Base-by-base conservation (phyloP, 2,329 filamentous ascomycete genomes). In the Pseudogymnoascus sp. region DNA sequence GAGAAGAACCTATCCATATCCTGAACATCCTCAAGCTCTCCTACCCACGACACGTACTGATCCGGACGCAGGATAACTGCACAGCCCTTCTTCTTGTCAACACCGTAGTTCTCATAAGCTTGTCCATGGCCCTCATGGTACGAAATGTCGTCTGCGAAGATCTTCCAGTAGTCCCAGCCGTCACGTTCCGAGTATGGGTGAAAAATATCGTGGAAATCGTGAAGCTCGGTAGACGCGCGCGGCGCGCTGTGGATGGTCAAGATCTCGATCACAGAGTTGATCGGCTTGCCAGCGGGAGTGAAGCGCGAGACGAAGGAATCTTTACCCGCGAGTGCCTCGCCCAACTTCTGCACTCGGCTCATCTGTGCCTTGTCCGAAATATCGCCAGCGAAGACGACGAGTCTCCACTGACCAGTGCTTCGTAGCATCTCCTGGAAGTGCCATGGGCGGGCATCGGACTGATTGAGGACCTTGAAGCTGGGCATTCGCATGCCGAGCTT, bases 21-120 rank as follows among this genome's bases (percentile, higher is more conserved):
- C 35, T 76, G 73, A 56, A 77, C 29, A 29, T 72, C 72, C 4
- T 76, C 76, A 19, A 82, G 68, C 61, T 70, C 65, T 4, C 69
- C 66, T 2, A 76, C 65, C 44, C 72, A 75, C 0, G 75, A 80
- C 33, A 90, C 81, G 72, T 90, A 86, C 70, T 88, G 85, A 75
- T 91, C 88, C 2, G 88, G 88, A 59, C 88, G 74, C 1, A 86
- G 76, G 1, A 86, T 75, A 0, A 88, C 80, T 3, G 85, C 74
- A 65, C 82, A 85, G 0, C 87, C 87, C 19, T 74, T 73, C 62
- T 80, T 75, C 16, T 67, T 71, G 66, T 85, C 78, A 1, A 91
- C 76, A 0, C 85, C 87, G 64, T 86, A 87, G 3, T 78, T 79
- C 63, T 80, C 75, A 68, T 89, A 84, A 0, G 79, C 77, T 7